Percentiles rank a stretch among this genome's conserved stretches.
These are phyloP conservation scores for Poa pratensis DNA, from an alignment of 176 grass and related monocot species.

Conservation along the genomic window DNA sequence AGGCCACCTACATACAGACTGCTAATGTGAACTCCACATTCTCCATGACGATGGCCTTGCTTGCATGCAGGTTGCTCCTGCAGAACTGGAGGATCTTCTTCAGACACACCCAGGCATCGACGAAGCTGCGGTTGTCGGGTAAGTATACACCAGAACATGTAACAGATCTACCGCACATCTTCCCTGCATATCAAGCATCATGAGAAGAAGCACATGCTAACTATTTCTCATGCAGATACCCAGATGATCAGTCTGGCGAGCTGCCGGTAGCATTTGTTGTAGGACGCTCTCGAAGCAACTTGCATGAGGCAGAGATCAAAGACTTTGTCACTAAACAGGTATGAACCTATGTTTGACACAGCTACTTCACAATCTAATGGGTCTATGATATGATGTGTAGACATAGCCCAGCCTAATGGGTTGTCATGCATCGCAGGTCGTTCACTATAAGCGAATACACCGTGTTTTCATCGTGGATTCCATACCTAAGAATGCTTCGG, in stretches of 20 bases:
- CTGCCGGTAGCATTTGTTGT: slow-evolving; percentile 52
- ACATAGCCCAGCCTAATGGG: background rate
- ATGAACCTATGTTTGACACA: background rate
- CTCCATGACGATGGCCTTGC: background rate
- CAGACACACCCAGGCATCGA: slow-evolving; percentile 54
- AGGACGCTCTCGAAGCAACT: background rate
- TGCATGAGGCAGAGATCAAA: slow-evolving; percentile 42
- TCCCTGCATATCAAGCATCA: background rate
- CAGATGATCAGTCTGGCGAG: slow-evolving; percentile 51
- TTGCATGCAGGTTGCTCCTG: slow-evolving; percentile 49
- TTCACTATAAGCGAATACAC: slow-evolving; percentile 58
- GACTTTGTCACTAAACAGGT: slow-evolving; percentile 55
- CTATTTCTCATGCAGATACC: slow-evolving; percentile 30
- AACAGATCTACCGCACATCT: background rate
- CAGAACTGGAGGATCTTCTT: slow-evolving; percentile 56
- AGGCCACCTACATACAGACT: background rate
- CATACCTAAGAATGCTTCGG: slow-evolving; percentile 57
- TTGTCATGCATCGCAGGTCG: slow-evolving; percentile 40
- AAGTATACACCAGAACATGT: slow-evolving; percentile 3
- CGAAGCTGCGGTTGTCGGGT: slow-evolving; percentile 59
- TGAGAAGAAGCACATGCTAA: background rate
- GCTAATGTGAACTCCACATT: slow-evolving; percentile 6
- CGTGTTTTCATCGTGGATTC: slow-evolving; percentile 49
- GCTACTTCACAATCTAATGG: background rate
- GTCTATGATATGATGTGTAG: background rate